phyloP scores from a whole-genome alignment of 2,329 filamentous ascomycete species.

The Catunica adiposa region DNA sequence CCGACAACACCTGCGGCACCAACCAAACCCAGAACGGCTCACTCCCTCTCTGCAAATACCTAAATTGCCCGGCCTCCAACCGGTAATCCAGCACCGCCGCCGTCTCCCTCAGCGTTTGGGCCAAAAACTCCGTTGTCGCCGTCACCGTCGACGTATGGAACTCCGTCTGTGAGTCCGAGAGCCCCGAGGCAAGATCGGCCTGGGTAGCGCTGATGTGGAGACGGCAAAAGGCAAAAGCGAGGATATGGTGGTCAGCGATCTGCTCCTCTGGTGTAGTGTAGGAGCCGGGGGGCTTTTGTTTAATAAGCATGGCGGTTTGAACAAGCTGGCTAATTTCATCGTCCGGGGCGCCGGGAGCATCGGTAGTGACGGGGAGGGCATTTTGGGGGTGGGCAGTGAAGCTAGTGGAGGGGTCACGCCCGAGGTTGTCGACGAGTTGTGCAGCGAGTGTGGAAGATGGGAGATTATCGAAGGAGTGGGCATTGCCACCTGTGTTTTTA shows the following conservation, averaged over 20 bases:
- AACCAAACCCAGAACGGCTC: slow-evolving; percentile 52
- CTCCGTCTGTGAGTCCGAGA: neutral
- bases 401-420: neutral
- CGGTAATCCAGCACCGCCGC: slow-evolving; percentile 46
- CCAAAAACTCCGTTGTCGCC: slow-evolving; percentile 1
- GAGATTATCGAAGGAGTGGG: slow-evolving; percentile 17
- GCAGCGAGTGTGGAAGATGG: slow-evolving; percentile 74
- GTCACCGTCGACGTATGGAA: neutral
- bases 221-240: slow-evolving; percentile 69
- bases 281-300: slow-evolving; percentile 32
- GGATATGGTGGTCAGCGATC: slow-evolving; percentile 62
- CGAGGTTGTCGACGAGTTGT: slow-evolving; percentile 51
- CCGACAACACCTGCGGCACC: slow-evolving; percentile 38
- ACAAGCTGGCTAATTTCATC: slow-evolving; percentile 60
- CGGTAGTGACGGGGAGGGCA: slow-evolving; percentile 44
- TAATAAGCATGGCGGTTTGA: slow-evolving; percentile 36
- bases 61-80: slow-evolving; percentile 25
- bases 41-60: slow-evolving; percentile 34
- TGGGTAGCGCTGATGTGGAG: slow-evolving; percentile 43
- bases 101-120: slow-evolving; percentile 50
- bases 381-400: neutral
- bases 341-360: slow-evolving; percentile 37
- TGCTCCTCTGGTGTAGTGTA: slow-evolving; percentile 50
- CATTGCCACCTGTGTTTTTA: neutral
- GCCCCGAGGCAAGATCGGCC: neutral